Base-by-base conservation (phyloP, 768 basidiomycete genomes). In the Lactifluus echinatus region DNA sequence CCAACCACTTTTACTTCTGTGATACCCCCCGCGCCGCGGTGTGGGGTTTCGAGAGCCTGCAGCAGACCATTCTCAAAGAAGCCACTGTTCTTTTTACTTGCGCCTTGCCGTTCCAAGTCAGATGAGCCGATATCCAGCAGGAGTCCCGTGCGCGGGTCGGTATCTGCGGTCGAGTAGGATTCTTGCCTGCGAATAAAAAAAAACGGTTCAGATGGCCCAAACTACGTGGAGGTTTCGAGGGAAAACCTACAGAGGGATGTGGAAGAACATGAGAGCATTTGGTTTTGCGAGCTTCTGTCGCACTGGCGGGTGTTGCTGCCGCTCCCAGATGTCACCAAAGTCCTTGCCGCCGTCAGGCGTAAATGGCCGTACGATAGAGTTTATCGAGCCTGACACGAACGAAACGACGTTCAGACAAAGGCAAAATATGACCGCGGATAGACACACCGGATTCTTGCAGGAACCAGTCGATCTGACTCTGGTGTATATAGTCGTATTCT, bases 241-340 rank as follows among this genome's bases (percentile, higher is more conserved):
- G 17, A 49, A n/a, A 28, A 24, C 85, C 21, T 67, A 90, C 86
- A 97, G 67, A 50, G 95, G 95, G 46, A 99, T 98, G 64, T 98
- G 95, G 83, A 96, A 97, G 73, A 95, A 96, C 87, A 92, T 89
- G 63, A 98, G 70, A 0, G 92, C 95, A 65, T 97, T 97, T 1
- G 95, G 95, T 70, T 96, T 98, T 4, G 89, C 90, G 2, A 93
- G 75, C 54, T 75, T 76, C 64, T 73, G 71, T 23, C 71, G 69
- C 48, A 75, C 67, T 0, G 87, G 83, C 0, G 79, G 74, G 47
- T 84, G 66, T 69, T 87, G 87, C 62, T 86, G 79, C 21, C 87
- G 78, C 51, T 71, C 69, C 88, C 87, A 91, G 47, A 81, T 68
- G 49, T 75, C 70, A 5, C 80, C 85, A 1, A 93, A 67, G 66